A percentile compares a stretch with the other conserved stretches of the same genome.
phyloP scores from a whole-genome alignment of 192 early-diverging fungal species.

The Podochytrium sp. region DNA sequence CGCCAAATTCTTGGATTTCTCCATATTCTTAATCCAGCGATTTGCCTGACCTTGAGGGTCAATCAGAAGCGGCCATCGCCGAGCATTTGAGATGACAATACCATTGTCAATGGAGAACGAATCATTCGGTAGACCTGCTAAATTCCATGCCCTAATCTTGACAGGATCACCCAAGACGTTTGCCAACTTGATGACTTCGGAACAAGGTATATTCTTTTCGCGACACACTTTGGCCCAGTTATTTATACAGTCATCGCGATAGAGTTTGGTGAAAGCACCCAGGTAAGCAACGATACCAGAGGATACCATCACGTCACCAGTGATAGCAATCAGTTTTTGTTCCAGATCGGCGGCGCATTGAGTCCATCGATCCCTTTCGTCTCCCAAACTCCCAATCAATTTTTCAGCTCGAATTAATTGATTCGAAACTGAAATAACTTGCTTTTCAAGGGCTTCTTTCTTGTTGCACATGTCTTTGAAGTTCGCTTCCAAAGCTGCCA shows the following conservation, averaged over 20 bases:
- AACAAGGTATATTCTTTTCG: slow-evolving; percentile 57
- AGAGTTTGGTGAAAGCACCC: slow-evolving; percentile 63
- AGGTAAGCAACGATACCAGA: slow-evolving; percentile 66
- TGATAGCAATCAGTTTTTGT: slow-evolving; percentile 53
- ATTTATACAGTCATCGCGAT: slow-evolving; percentile 57
- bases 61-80: slow-evolving; percentile 65
- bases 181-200: slow-evolving; percentile 54
- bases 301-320: slow-evolving; percentile 63
- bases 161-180: slow-evolving; percentile 60
- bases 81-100: slow-evolving; percentile 58
- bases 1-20: slow-evolving; percentile 57
- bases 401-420: slow-evolving; percentile 65
- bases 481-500: slow-evolving; percentile 57
- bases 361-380: slow-evolving; percentile 64
- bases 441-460: slow-evolving; percentile 60
- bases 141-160: slow-evolving; percentile 56
- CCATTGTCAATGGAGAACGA: slow-evolving; percentile 67
- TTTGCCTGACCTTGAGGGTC: slow-evolving; percentile 69
- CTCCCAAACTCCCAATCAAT: slow-evolving; percentile 63
- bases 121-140: slow-evolving; percentile 63
- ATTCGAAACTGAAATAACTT: slow-evolving; percentile 64
- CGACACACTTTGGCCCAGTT: slow-evolving; percentile 53
- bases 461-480: slow-evolving; percentile 61
- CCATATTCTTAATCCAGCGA: slow-evolving; percentile 66
- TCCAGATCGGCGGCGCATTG: slow-evolving; percentile 57